phyloP scores from a whole-genome alignment of 345 rosid genomes.

The Aurinia saxatilis region DNA sequence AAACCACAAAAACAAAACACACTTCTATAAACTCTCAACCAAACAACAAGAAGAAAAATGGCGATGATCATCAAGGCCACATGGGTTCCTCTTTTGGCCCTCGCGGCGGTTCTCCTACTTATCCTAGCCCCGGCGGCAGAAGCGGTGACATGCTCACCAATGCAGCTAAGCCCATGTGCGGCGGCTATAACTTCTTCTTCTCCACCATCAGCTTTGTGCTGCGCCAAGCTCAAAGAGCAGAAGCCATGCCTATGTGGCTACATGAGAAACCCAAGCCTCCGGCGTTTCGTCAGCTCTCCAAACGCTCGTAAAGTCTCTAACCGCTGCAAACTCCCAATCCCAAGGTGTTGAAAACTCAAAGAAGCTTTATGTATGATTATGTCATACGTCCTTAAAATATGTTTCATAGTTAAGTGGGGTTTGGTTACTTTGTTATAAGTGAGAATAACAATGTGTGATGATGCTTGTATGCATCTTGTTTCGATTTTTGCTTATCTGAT shows the following conservation, averaged over 20 bases:
- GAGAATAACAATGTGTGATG: constrained; percentile 20
- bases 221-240: constrained; percentile 75
- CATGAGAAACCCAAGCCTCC: constrained; percentile 64
- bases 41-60: constrained; percentile 10
- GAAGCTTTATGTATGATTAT: not conserved
- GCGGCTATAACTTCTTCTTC: constrained; percentile 62
- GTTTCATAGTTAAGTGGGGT: not conserved
- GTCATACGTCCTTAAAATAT: not conserved
- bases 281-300: constrained; percentile 63
- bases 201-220: constrained; percentile 63
- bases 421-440: not conserved
- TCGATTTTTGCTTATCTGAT: constrained; percentile 7
- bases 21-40: constrained; percentile 5
- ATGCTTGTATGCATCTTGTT: constrained; percentile 19
- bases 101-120: constrained; percentile 32
- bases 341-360: constrained; percentile 48
- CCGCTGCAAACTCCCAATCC: constrained; percentile 79
- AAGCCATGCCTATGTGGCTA: constrained; percentile 89
- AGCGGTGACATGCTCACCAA: constrained; percentile 74
- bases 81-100: constrained; percentile 30
- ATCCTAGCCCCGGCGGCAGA: constrained; percentile 35
- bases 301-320: constrained; percentile 88
- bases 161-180: constrained; percentile 77
- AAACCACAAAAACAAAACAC: constrained; percentile 12
- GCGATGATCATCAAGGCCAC: constrained; percentile 39